Base-by-base conservation (phyloP, 129 eudicot species). In the Logfia minima region DNA sequence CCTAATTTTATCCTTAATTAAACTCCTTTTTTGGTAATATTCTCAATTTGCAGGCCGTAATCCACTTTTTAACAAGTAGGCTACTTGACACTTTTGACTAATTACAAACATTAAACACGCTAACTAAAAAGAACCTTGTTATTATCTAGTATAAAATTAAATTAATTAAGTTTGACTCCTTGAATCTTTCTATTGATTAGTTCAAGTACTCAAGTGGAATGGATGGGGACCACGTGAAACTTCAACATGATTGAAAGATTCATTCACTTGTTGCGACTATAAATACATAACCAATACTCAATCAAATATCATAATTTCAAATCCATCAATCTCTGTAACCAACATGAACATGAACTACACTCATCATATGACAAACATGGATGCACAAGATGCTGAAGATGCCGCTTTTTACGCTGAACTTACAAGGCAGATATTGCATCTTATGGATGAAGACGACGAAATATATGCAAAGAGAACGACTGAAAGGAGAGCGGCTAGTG, bases 321-420 rank as follows among this genome's bases (percentile, higher is more conserved):
- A 52, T 1, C 63, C 37, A 52, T n/a, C 35, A 58, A 17, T 60
- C 53, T 78, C 71, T 60, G 17, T 0, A 55, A 69, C 2, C 21
- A 59, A 59, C 18, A 37, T 17, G 24, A 77, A 45, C 53, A 4
- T 62, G 52, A 32, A 72, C 48, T 32, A 21, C 66, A 9, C 6
- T 72, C 77, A 72, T 31, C 66, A 72, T 9, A 35, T 9, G 31
- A 31, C 29, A 72, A 72, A 32, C 51, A 55, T 72, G 45, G 77
- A 79, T 23, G 10, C 48, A 22, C 35, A 24, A 16, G 82, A 78
- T 5, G 71, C 79, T 1, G 88, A 78, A 0, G 93, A 86, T 68
- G 87, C 80, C 77, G 77, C 75, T 5, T 88, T 84, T 73, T 91
- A 85, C 16, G 76, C 68, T 8, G 89, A 88, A 39, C 90, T 91